A percentile compares a stretch with the other conserved stretches of the same genome.
Conservation (phyloP, 2,329 filamentous ascomycete genomes). For the Aspergillus amoenus region DNA sequence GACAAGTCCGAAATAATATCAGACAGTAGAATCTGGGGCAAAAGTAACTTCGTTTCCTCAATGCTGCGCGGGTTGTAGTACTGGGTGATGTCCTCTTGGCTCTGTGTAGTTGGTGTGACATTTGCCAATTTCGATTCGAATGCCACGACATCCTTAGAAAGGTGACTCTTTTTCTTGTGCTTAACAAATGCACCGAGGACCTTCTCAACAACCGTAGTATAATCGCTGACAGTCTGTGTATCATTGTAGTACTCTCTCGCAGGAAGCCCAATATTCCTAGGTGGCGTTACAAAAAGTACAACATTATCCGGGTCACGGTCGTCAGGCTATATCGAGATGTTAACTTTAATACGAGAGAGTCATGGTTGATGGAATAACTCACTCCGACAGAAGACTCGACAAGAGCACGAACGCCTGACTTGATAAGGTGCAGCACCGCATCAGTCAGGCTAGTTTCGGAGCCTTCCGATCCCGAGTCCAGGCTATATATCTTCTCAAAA, state of each 20-base stretch:
- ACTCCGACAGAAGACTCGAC: slow-evolving; percentile 34
- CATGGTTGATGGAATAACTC: slow-evolving; percentile 13
- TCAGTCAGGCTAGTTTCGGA: slow-evolving; percentile 32
- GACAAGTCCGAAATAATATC: slow-evolving; percentile 54
- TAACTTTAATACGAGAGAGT: neutral
- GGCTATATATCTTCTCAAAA: slow-evolving; percentile 49
- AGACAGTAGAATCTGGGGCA: slow-evolving; percentile 57
- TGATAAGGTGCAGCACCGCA: slow-evolving; percentile 37
- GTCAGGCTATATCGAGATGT: slow-evolving; percentile 38
- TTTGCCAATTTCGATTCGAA: slow-evolving; percentile 62
- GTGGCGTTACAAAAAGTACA: slow-evolving; percentile 47
- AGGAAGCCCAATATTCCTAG: slow-evolving; percentile 56
- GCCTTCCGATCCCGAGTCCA: slow-evolving; percentile 25
- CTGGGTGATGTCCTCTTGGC: slow-evolving; percentile 63
- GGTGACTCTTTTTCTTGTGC: slow-evolving; percentile 25
- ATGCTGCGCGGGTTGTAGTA: slow-evolving; percentile 65
- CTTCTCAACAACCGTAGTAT: slow-evolving; percentile 47
- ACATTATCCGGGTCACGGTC: slow-evolving; percentile 57
- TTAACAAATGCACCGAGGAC: slow-evolving; percentile 43
- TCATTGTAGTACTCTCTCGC: slow-evolving; percentile 63
- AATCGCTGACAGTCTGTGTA: slow-evolving; percentile 52
- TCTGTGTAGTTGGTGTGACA: slow-evolving; percentile 58
- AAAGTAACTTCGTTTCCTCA: slow-evolving; percentile 54
- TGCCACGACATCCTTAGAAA: slow-evolving; percentile 48
- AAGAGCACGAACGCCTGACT: slow-evolving; percentile 37